phyloP scores from a whole-genome alignment of 2,329 filamentous ascomycete genomes.

The Exophiala mesophila region DNA sequence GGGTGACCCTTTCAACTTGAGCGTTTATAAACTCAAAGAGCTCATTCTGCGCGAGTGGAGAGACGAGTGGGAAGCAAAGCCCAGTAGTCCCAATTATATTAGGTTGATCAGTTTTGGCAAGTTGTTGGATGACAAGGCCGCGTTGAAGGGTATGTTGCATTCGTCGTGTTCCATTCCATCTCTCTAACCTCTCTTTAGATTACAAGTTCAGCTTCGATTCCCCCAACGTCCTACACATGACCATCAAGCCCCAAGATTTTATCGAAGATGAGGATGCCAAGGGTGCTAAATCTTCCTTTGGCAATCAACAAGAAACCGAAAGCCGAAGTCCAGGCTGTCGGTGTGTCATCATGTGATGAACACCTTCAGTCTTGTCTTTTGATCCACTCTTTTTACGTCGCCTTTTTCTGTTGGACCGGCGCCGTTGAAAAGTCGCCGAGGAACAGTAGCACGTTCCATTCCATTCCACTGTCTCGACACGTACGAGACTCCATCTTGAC shows the following conservation, averaged over 20 bases:
- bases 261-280: constrained; percentile 71
- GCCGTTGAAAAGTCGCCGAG: no score
- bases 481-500: no score
- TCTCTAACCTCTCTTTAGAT: constrained; percentile 48
- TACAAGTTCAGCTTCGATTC: constrained; percentile 70
- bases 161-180: background rate
- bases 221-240: constrained; percentile 92
- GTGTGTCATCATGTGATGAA: constrained; percentile 60
- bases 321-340: constrained; percentile 58
- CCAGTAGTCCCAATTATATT: constrained; percentile 82
- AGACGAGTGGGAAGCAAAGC: constrained; percentile 81
- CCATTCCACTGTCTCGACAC: no score
- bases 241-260: constrained; percentile 76
- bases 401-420: no score
- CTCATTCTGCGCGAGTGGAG: constrained; percentile 91
- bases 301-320: constrained; percentile 49
- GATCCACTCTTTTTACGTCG: no score
- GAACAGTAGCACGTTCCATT: no score
- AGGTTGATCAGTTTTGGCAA: constrained; percentile 88
- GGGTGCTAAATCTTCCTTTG: constrained; percentile 50
- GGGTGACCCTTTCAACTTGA: constrained; percentile 80
- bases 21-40: constrained; percentile 89
- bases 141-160: constrained; percentile 63
- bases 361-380: no score
- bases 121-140: constrained; percentile 81